Conservation (phyloP, 768 basidiomycete genomes). For the Lactarius vividus region DNA sequence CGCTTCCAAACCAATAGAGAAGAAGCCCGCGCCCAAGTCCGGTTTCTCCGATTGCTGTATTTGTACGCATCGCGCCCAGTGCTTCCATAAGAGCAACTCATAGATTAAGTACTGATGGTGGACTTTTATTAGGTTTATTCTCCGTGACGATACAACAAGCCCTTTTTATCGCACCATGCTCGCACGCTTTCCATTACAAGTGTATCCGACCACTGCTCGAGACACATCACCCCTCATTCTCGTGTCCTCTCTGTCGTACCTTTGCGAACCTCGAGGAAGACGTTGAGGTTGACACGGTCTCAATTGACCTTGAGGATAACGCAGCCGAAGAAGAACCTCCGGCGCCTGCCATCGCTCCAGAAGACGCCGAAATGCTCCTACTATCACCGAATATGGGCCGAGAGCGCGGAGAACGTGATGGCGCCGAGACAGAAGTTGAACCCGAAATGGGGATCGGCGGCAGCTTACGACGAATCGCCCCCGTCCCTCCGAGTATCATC, state of each 20-base stretch:
- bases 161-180: conserved; percentile 96
- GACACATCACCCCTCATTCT: conserved; percentile 89
- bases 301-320: conserved; percentile 13
- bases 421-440: conserved; percentile 25
- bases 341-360: neutral
- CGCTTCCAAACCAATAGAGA: conserved; percentile 26
- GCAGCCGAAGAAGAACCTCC: conserved; percentile 2
- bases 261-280: conserved; percentile 96
- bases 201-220: conserved; percentile 91
- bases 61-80: conserved; percentile 50
- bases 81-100: conserved; percentile 8
- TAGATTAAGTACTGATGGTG: conserved; percentile 6
- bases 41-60: conserved; percentile 87
- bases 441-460: conserved; percentile 7
- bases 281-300: conserved; percentile 63
- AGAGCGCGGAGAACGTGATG: conserved; percentile 19
- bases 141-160: conserved; percentile 91
- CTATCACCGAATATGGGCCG: conserved; percentile 16
- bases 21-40: conserved; percentile 34
- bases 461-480: conserved; percentile 11
- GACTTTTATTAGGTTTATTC: conserved; percentile 54
- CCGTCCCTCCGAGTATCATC: conserved; percentile 22
- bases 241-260: conserved; percentile 91
- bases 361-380: conserved; percentile 21
- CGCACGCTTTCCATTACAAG: conserved; percentile 95